These are phyloP conservation scores for Hibiscus syriacus DNA, from an alignment of 345 rosid genomes.

Conservation along the genomic window DNA sequence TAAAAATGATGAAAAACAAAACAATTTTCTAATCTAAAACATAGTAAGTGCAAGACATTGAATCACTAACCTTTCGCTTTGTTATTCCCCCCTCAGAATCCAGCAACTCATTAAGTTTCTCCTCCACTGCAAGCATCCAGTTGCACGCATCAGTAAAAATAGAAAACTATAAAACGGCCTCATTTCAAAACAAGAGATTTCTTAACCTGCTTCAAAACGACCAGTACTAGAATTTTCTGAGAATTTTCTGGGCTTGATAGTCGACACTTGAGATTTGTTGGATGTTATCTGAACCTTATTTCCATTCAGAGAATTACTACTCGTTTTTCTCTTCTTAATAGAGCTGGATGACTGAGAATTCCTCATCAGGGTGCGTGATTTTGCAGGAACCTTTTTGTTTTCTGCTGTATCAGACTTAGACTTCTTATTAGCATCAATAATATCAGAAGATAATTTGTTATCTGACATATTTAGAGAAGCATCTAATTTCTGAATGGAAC, in stretches of 20 bases:
- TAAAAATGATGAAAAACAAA: background rate
- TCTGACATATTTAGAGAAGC: slow-evolving; percentile 22
- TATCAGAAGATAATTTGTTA: slow-evolving; percentile 33
- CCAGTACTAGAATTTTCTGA: slow-evolving; percentile 56
- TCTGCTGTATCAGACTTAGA: slow-evolving; percentile 36
- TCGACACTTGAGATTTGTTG: slow-evolving; percentile 41
- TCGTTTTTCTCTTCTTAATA: slow-evolving; percentile 50
- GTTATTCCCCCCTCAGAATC: slow-evolving; percentile 87
- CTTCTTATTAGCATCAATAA: slow-evolving; percentile 27
- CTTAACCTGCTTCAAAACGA: slow-evolving; percentile 79
- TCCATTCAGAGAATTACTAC: slow-evolving; percentile 24
- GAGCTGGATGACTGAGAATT: slow-evolving; percentile 41
- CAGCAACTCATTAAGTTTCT: slow-evolving; percentile 89
- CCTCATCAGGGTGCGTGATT: slow-evolving; percentile 49
- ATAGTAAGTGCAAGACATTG: slow-evolving; percentile 3
- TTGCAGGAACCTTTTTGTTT: slow-evolving; percentile 38
- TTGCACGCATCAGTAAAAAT: background rate
- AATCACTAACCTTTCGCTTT: slow-evolving; percentile 48
- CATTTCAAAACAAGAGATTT: background rate
- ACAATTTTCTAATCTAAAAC: background rate
- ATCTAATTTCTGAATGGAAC: slow-evolving; percentile 14
- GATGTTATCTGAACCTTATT: slow-evolving; percentile 48
- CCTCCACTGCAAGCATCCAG: slow-evolving; percentile 63
- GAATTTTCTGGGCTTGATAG: slow-evolving; percentile 50
- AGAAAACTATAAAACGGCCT: background rate